phyloP scores from a whole-genome alignment of 495 filamentous ascomycete species.

The Pyronema domesticum region DNA sequence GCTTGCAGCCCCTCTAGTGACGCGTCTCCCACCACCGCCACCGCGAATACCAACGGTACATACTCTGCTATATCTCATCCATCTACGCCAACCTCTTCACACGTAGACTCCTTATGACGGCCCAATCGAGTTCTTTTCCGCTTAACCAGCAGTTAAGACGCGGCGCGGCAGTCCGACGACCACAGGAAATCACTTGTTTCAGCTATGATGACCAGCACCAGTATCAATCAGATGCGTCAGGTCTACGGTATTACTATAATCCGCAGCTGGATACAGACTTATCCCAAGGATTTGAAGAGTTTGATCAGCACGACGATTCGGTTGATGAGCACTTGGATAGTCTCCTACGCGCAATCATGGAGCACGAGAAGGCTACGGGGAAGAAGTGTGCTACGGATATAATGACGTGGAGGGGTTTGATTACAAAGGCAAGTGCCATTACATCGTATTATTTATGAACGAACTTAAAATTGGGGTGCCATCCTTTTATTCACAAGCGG shows the following conservation, averaged over 20 bases:
- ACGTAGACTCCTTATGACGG: too few species aligned
- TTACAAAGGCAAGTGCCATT: constrained; percentile 62
- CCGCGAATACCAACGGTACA: too few species aligned
- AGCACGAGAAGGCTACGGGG: constrained; percentile 47
- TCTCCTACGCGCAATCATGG: constrained; percentile 56
- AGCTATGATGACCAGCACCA: constrained; percentile 71
- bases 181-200: constrained; percentile 50
- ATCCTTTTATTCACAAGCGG: too few species aligned
- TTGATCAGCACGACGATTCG: constrained; percentile 63
- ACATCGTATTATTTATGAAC: not conserved
- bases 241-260: constrained; percentile 74
- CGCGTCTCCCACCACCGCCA: not conserved
- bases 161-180: not conserved
- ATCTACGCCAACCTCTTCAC: too few species aligned
- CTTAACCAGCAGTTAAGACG: too few species aligned
- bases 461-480: too few species aligned
- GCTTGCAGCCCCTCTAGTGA: not conserved
- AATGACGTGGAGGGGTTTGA: constrained; percentile 93
- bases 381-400: constrained; percentile 57
- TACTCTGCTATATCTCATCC: too few species aligned
- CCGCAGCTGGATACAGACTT: constrained; percentile 53
- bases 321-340: constrained; percentile 77
- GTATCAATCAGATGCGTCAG: constrained; percentile 58
- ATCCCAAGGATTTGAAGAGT: constrained; percentile 61
- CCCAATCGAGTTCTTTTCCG: too few species aligned